Evolutionary conservation across 306 rosid species (phyloP).

Genomic region (Boehmeria nivea): DNA sequence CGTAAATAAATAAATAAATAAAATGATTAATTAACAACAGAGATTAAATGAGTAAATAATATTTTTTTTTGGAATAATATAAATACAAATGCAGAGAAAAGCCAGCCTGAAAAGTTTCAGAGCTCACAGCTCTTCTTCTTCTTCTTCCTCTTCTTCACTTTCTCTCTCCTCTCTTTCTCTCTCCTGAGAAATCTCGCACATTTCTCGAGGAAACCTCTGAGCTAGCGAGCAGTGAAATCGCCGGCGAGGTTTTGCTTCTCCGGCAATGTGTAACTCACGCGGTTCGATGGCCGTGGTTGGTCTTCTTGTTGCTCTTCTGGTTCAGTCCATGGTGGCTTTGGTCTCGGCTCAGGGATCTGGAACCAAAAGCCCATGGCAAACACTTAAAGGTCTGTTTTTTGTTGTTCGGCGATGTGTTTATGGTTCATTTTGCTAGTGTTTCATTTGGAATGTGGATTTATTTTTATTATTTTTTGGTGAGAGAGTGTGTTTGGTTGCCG

Average conservation of each 20-base stretch:
- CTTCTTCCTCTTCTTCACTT: conserved; percentile 10
- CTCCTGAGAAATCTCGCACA: conserved; percentile 20
- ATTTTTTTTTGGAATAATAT: neutral
- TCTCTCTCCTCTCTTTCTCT: conserved; percentile 6
- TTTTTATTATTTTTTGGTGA: conserved; percentile 3
- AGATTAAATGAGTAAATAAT: no score
- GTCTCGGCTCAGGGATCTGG: conserved; percentile 80
- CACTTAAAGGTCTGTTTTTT: conserved; percentile 46
- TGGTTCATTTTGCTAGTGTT: no score
- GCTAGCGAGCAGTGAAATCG: neutral
- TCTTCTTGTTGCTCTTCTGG: conserved; percentile 42
- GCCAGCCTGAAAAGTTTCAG: conserved; percentile 31
- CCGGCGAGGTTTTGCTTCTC: conserved; percentile 24
- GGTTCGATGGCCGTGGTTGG: conserved; percentile 16
- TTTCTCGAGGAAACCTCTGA: conserved; percentile 15
- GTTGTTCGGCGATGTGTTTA: no score
- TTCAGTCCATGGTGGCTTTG: conserved; percentile 31
- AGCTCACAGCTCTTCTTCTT: conserved; percentile 9
- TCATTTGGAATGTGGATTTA: neutral
- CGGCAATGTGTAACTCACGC: conserved; percentile 63
- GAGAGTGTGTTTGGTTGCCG: conserved; percentile 1
- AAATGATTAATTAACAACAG: no score
- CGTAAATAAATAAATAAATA: no score
- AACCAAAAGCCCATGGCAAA: conserved; percentile 38
- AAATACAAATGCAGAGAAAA: conserved; percentile 9